Percentiles rank a stretch among this genome's conserved stretches.
Conservation (phyloP, 106 monocot species). For the Allium sativum region DNA sequence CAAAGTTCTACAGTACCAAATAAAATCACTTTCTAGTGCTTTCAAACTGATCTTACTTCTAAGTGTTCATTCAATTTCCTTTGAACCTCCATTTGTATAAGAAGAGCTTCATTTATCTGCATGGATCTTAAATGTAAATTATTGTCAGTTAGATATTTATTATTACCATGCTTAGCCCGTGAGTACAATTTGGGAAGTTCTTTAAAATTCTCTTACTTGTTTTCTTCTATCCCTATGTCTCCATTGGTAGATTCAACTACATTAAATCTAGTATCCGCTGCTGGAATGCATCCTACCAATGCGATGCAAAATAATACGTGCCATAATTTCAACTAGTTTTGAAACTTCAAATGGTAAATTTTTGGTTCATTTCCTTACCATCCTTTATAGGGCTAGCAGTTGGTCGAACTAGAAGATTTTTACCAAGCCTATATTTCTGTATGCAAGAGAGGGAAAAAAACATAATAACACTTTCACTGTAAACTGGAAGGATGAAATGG, state of each 20-base stretch:
- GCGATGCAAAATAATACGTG: not conserved
- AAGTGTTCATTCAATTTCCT: conserved; percentile 65
- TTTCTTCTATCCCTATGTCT: conserved; percentile 26
- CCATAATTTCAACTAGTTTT: too few species aligned
- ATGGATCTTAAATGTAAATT: conserved; percentile 36
- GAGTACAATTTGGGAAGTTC: too few species aligned
- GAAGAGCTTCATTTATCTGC: conserved; percentile 82
- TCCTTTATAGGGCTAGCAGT: conserved; percentile 24
- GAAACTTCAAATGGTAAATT: not conserved
- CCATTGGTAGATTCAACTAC: conserved; percentile 24
- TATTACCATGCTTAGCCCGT: too few species aligned
- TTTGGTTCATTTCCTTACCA: conserved; percentile 25
- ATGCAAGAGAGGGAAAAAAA: conserved; percentile 2
- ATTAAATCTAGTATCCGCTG: conserved; percentile 36
- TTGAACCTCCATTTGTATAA: conserved; percentile 96
- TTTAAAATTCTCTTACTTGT: conserved; percentile 41
- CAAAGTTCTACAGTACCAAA: too few species aligned
- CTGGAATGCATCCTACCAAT: conserved; percentile 13
- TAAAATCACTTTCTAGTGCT: too few species aligned
- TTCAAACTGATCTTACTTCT: conserved; percentile 36
- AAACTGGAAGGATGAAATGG: too few species aligned
- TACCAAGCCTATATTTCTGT: conserved; percentile 86
- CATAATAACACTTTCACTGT: not conserved
- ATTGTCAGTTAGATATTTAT: too few species aligned
- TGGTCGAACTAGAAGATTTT: conserved; percentile 60